These are phyloP conservation scores for Nitzschia palea DNA, from an alignment of 108 stramenopile genomes.

Conservation along the genomic window DNA sequence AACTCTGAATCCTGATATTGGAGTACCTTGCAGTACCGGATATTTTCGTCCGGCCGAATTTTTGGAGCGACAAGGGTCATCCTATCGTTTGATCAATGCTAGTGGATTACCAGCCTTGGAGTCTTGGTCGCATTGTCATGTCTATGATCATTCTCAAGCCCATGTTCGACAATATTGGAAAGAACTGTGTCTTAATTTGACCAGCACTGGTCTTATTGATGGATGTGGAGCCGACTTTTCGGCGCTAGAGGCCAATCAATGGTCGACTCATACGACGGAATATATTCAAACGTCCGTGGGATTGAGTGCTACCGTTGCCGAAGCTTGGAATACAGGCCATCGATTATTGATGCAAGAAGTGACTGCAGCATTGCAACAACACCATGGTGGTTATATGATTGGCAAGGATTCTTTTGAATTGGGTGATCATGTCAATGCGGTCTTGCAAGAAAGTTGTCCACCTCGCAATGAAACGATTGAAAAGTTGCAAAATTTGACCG, in stretches of 20 bases:
- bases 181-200: slow-evolving; percentile 5
- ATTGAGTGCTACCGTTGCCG: background rate
- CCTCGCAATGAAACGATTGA: slow-evolving; percentile 65
- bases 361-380: background rate
- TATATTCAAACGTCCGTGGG: background rate
- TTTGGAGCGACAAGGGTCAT: background rate
- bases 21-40: background rate
- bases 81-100: background rate
- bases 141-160: slow-evolving; percentile 3
- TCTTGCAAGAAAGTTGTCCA: slow-evolving; percentile 6
- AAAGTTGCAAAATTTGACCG: slow-evolving; percentile 50
- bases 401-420: slow-evolving; percentile 11
- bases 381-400: background rate
- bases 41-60: slow-evolving; percentile 12
- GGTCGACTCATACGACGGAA: slow-evolving; percentile 4
- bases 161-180: slow-evolving; percentile 7
- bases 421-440: slow-evolving; percentile 13
- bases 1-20: slow-evolving; percentile 8
- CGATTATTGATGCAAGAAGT: background rate
- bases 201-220: slow-evolving; percentile 1
- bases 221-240: slow-evolving; percentile 15
- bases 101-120: slow-evolving; percentile 9
- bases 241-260: slow-evolving; percentile 1
- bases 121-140: slow-evolving; percentile 4
- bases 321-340: slow-evolving; percentile 7